Conservation (phyloP, 2,329 filamentous ascomycete genomes). For the Zasmidium cellare region DNA sequence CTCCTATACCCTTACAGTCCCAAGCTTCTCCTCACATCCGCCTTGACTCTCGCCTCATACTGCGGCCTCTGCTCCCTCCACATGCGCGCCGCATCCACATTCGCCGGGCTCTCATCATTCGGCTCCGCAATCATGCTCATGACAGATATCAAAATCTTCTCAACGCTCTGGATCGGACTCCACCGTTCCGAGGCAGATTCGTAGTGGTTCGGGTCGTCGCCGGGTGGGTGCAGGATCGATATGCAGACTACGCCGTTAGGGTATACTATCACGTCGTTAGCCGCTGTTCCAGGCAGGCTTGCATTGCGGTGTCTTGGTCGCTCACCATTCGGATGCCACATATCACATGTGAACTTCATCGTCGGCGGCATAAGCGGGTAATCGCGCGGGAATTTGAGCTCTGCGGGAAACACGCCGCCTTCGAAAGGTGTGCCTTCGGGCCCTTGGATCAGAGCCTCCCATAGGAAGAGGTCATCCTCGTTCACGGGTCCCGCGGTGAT, state of each 20-base stretch:
- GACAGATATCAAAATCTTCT: conserved; percentile 94
- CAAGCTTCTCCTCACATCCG: conserved; percentile 76
- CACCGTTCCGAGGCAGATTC: conserved; percentile 93
- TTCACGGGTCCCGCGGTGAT: conserved; percentile 91
- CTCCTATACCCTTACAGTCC: conserved; percentile 59
- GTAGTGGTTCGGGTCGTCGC: conserved; percentile 98
- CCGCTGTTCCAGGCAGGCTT: background rate
- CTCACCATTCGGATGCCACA: conserved; percentile 96
- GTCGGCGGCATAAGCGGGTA: conserved; percentile 95
- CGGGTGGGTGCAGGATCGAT: conserved; percentile 93
- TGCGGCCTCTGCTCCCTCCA: conserved; percentile 82
- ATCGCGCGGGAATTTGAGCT: conserved; percentile 91
- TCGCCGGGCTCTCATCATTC: conserved; percentile 94
- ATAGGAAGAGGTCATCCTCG: conserved; percentile 93
- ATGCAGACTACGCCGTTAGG: conserved; percentile 91
- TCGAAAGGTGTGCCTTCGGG: conserved; percentile 95
- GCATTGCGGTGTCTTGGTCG: conserved; percentile 20
- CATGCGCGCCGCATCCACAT: conserved; percentile 94
- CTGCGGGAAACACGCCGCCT: conserved; percentile 91
- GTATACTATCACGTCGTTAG: conserved; percentile 64
- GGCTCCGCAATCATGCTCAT: conserved; percentile 99
- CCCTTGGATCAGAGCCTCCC: conserved; percentile 95
- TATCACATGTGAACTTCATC: conserved; percentile 91
- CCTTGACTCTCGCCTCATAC: conserved; percentile 83
- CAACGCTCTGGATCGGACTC: conserved; percentile 95